Percentiles rank a stretch among this genome's conserved stretches.
Conservation (phyloP, 768 basidiomycete genomes). For the Cyclocybe aegerita region DNA sequence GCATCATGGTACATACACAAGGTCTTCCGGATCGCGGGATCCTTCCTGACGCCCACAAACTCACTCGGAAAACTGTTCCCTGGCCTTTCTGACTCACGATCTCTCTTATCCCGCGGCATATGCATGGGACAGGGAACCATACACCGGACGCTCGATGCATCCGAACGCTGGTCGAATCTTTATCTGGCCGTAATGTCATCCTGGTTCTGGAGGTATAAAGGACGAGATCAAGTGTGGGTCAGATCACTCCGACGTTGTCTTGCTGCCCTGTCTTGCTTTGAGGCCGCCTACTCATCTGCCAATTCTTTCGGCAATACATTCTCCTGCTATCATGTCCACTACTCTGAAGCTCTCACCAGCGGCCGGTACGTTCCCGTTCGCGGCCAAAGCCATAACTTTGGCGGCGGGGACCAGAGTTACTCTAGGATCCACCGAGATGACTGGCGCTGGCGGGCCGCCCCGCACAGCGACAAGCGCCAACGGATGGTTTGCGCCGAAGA, state of each 20-base stretch:
- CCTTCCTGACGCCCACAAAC: constrained; percentile 1
- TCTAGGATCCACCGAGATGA: constrained; percentile 18
- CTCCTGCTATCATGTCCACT: constrained; percentile 4
- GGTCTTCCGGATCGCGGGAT: neutral
- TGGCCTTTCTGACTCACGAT: constrained; percentile 7
- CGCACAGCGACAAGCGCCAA: constrained; percentile 30
- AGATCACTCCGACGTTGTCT: neutral
- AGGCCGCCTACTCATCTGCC: neutral
- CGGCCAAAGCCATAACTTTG: constrained; percentile 14
- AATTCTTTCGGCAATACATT: neutral
- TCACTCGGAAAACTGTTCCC: neutral
- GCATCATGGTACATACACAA: constrained; percentile 6
- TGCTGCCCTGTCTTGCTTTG: neutral
- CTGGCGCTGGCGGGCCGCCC: constrained; percentile 5
- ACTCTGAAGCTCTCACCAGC: constrained; percentile 11
- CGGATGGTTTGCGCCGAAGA: constrained; percentile 41
- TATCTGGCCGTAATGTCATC: neutral
- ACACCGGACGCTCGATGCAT: neutral
- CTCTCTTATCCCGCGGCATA: constrained; percentile 9
- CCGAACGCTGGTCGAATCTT: neutral
- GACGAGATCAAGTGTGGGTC: neutral
- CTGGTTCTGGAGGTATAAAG: neutral
- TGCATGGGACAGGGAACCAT: neutral
- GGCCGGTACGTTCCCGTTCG: constrained; percentile 18
- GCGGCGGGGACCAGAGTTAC: constrained; percentile 12